Evolutionary conservation across 139 green algal species (phyloP).

Genomic region (Chlamydomonas sp.): DNA sequence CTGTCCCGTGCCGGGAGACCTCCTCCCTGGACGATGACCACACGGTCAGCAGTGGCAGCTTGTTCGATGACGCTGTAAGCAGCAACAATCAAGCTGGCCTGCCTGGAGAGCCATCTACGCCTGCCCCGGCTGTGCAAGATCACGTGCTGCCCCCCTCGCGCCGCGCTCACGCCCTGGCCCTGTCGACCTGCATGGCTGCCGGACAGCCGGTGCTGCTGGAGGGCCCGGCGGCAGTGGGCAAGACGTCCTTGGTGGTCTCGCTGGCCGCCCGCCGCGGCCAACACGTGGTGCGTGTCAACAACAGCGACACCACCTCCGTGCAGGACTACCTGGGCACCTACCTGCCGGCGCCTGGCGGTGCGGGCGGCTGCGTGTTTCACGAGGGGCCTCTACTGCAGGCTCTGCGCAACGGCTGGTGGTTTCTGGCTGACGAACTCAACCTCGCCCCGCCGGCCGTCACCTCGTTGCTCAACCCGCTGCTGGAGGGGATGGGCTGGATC

Average conservation of each 20-base stretch:
- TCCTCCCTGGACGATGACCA: too few species aligned
- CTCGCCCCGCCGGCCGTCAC: conserved; percentile 42
- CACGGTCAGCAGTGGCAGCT: too few species aligned
- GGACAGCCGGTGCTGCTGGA: conserved; percentile 51
- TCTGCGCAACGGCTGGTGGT: conserved; percentile 41
- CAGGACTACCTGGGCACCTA: conserved; percentile 61
- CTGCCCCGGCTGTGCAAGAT: background rate
- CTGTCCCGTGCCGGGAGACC: too few species aligned
- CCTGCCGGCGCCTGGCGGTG: conserved; percentile 23
- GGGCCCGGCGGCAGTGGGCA: conserved; percentile 45
- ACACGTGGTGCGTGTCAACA: conserved; percentile 33
- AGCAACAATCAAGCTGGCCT: background rate
- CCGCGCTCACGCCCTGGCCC: conserved; percentile 10
- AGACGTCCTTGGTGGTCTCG: conserved; percentile 9
- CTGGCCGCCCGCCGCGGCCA: conserved; percentile 2
- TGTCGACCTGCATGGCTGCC: conserved; percentile 11
- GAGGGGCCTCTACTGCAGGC: conserved; percentile 45
- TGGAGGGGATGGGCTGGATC: conserved; percentile 38
- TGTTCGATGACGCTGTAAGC: too few species aligned
- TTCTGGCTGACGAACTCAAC: conserved; percentile 58
- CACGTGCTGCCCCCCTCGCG: conserved; percentile 46
- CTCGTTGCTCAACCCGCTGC: conserved; percentile 41
- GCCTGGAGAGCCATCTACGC: background rate
- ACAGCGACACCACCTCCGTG: conserved; percentile 37
- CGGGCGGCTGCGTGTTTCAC: conserved; percentile 33